Percentiles rank a stretch among this genome's conserved stretches.
phyloP scores from a whole-genome alignment of 23 red algal genomes.

The Gracilaria domingensis region DNA sequence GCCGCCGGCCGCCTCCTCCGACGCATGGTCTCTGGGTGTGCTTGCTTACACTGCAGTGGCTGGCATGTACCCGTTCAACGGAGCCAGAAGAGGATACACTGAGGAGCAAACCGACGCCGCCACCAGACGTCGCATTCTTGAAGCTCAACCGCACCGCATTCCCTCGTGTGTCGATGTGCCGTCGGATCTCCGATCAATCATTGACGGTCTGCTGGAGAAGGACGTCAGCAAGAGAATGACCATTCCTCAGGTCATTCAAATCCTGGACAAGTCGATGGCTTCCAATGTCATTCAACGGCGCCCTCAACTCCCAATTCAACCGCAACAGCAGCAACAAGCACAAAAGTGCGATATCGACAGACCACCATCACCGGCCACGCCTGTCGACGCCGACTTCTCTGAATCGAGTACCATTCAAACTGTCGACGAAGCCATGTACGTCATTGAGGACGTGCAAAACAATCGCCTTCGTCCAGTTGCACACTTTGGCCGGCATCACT shows the following conservation, averaged over 20 bases:
- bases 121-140: constrained; percentile 45
- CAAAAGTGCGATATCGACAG: neutral
- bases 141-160: constrained; percentile 46
- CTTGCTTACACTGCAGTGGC: constrained; percentile 70
- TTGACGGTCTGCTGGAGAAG: constrained; percentile 58
- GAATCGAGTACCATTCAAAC: constrained; percentile 10
- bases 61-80: constrained; percentile 73
- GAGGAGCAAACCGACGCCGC: constrained; percentile 32
- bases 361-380: constrained; percentile 15
- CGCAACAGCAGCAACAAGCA: neutral
- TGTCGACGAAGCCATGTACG: constrained; percentile 35
- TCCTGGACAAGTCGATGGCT: constrained; percentile 11
- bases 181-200: constrained; percentile 48
- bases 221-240: constrained; percentile 50
- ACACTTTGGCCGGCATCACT: neutral
- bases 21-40: constrained; percentile 82
- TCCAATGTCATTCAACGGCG: neutral
- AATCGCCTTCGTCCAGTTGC: constrained; percentile 11
- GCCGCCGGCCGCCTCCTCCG: constrained; percentile 38
- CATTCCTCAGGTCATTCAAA: constrained; percentile 51
- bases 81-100: constrained; percentile 22
- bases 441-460: constrained; percentile 25
- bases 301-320: neutral
- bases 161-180: constrained; percentile 35
- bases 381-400: constrained; percentile 14